phyloP scores from a whole-genome alignment of 169 alveolate species.

The Cryptosporidium sp. region DNA sequence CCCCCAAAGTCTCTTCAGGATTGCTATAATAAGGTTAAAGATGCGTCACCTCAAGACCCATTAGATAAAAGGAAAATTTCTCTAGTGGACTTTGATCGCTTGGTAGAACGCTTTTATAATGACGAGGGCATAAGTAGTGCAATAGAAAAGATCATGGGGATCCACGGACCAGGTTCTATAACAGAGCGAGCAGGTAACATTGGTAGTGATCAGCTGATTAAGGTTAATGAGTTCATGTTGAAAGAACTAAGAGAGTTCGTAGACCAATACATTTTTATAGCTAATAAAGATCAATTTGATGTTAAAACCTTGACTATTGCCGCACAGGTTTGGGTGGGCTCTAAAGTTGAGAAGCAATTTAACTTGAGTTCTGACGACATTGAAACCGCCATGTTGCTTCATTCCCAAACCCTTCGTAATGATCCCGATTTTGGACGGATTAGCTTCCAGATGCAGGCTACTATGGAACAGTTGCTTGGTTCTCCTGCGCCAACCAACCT shows the following conservation, averaged over 20 bases:
- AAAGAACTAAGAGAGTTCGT: constrained; percentile 82
- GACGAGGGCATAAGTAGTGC: constrained; percentile 75
- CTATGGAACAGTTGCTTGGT: constrained; percentile 73
- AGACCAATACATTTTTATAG: constrained; percentile 78
- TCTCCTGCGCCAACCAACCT: constrained; percentile 60
- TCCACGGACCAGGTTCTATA: constrained; percentile 68
- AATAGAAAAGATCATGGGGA: constrained; percentile 71
- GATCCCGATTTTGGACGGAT: constrained; percentile 79
- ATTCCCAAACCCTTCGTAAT: constrained; percentile 76
- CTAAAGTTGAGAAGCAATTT: constrained; percentile 86
- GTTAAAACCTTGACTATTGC: constrained; percentile 83
- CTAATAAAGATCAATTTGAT: constrained; percentile 79
- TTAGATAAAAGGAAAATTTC: constrained; percentile 80
- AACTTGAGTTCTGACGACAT: constrained; percentile 84
- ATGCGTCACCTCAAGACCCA: constrained; percentile 81
- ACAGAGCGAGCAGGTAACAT: constrained; percentile 78
- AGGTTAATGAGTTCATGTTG: constrained; percentile 85
- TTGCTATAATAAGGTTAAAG: constrained; percentile 75
- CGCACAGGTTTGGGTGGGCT: constrained; percentile 86
- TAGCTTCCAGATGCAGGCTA: constrained; percentile 78
- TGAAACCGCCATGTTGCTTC: constrained; percentile 82
- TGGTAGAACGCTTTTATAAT: constrained; percentile 81
- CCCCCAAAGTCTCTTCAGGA: constrained; percentile 63
- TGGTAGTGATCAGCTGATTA: constrained; percentile 78
- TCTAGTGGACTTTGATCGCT: constrained; percentile 80